Percentiles rank a stretch among this genome's conserved stretches.
Evolutionary conservation across 164 flowering plant species (phyloP).

Genomic region (Tetrastigma voinierianum): DNA sequence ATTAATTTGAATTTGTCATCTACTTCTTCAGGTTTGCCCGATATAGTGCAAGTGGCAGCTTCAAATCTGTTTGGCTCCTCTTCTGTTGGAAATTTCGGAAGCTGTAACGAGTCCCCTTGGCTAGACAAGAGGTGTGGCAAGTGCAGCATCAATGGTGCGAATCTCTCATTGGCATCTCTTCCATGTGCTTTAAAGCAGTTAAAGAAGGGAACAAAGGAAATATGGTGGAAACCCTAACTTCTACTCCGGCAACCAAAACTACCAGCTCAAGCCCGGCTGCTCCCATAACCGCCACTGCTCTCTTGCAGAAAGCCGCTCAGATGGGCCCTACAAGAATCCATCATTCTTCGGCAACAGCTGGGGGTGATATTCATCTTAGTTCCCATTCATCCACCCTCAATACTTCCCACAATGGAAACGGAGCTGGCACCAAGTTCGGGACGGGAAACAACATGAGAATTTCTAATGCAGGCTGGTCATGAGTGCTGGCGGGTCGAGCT

Average conservation of each 20-base stretch:
- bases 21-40: constrained; percentile 19
- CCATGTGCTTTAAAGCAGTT: constrained; percentile 9
- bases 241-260: constrained; percentile 15
- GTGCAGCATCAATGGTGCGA: constrained; percentile 16
- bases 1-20: not conserved
- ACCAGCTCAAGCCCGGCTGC: constrained; percentile 16
- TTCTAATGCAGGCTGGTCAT: not conserved
- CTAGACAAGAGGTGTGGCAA: not conserved
- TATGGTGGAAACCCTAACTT: constrained; percentile 14
- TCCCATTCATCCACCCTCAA: not conserved
- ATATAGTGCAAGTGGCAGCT: constrained; percentile 23
- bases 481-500: not conserved
- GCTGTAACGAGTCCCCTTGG: constrained; percentile 10
- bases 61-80: constrained; percentile 23
- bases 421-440: constrained; percentile 11
- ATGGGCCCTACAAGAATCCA: constrained; percentile 42
- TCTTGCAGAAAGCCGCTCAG: constrained; percentile 48
- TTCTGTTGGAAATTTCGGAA: constrained; percentile 19
- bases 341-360: constrained; percentile 8
- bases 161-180: constrained; percentile 22
- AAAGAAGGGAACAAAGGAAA: constrained; percentile 14
- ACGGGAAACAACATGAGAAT: constrained; percentile 4
- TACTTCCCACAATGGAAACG: not conserved
- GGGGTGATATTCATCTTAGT: constrained; percentile 24
- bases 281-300: constrained; percentile 49